Conservation (phyloP, 176 grass and related monocot genomes). For the Zizania latifolia region DNA sequence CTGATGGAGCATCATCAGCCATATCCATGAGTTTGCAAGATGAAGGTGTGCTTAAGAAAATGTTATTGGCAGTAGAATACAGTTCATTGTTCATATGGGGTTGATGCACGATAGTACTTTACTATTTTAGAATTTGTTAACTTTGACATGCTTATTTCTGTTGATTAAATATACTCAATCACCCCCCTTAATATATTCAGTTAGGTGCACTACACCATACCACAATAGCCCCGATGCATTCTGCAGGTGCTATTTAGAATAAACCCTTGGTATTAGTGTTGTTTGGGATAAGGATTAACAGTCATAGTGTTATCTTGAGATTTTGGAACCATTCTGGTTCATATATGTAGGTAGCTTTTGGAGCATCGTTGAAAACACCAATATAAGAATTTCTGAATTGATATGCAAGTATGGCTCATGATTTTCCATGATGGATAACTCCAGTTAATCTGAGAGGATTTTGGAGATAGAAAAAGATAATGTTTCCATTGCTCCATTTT, state of each 20-base stretch:
- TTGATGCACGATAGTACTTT: background rate
- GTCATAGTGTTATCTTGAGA: background rate
- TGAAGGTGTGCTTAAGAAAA: conserved; percentile 32
- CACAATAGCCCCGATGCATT: background rate
- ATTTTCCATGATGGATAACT: background rate
- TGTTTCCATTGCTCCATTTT: conserved; percentile 6
- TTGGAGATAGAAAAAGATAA: background rate
- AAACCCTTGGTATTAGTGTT: background rate
- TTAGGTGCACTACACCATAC: background rate
- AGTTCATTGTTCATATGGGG: background rate
- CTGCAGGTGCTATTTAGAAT: background rate
- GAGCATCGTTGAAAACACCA: no score
- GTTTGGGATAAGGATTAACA: background rate
- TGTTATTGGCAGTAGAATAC: conserved; percentile 10
- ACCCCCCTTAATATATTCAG: background rate
- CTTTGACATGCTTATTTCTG: conserved; percentile 2
- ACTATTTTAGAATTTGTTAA: background rate
- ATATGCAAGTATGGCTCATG: conserved; percentile 5
- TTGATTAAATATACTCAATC: background rate
- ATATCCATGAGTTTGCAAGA: conserved; percentile 29
- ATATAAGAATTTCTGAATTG: background rate
- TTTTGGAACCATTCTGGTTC: background rate
- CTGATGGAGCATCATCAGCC: conserved; percentile 40
- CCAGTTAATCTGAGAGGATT: conserved; percentile 14
- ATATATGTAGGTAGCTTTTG: background rate